phyloP scores from a whole-genome alignment of 345 rosid species.

The Luvunga scandens region DNA sequence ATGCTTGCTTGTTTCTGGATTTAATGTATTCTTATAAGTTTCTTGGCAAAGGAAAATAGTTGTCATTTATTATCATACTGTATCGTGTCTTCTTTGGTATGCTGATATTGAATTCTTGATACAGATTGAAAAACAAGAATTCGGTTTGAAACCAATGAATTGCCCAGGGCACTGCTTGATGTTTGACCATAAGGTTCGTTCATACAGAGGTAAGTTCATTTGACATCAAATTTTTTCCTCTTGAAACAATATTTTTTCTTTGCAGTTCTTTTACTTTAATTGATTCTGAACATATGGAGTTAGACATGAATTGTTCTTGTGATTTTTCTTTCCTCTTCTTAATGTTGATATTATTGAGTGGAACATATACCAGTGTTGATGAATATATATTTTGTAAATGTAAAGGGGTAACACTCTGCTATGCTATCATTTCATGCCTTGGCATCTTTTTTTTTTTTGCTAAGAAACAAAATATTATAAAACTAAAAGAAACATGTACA shows the following conservation, averaged over 20 bases:
- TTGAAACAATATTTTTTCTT: neutral
- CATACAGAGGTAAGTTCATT: slow-evolving; percentile 65
- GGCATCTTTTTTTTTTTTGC: neutral
- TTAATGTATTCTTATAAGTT: neutral
- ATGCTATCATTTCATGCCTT: neutral
- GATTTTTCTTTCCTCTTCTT: neutral
- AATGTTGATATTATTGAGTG: neutral
- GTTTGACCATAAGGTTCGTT: slow-evolving; percentile 86
- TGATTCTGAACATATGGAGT: neutral
- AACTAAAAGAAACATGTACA: no score
- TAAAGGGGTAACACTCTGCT: neutral
- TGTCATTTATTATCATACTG: neutral
- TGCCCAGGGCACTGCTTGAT: slow-evolving; percentile 98
- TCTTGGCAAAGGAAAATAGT: neutral
- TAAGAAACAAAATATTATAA: no score
- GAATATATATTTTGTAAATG: neutral
- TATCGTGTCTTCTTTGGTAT: neutral
- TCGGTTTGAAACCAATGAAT: slow-evolving; percentile 97
- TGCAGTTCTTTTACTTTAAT: neutral
- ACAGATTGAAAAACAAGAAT: slow-evolving; percentile 94
- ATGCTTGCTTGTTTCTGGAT: neutral
- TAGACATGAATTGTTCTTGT: neutral
- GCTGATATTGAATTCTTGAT: slow-evolving; percentile 16
- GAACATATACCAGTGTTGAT: neutral
- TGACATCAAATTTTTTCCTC: neutral